These are phyloP conservation scores for Incumbomyces delicatus DNA, from an alignment of 2,329 filamentous ascomycete species.

Conservation along the genomic window DNA sequence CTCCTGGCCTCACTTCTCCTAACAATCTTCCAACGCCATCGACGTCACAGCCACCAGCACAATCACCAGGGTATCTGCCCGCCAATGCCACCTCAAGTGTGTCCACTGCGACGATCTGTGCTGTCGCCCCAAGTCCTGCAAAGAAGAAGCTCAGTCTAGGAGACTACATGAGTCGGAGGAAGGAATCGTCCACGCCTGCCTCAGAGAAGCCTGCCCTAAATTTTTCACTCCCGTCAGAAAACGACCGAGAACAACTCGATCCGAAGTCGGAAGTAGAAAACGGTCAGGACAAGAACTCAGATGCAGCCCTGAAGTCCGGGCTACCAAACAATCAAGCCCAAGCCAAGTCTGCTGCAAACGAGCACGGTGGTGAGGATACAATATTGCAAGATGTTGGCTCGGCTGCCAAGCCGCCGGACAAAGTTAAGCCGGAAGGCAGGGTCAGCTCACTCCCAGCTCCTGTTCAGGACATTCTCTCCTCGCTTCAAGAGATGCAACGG, in stretches of 20 bases:
- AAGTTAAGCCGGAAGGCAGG: not conserved
- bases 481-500: constrained; percentile 3
- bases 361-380: not conserved
- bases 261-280: not conserved
- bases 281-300: not conserved
- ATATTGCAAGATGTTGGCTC: not conserved
- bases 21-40: constrained; percentile 20
- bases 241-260: not conserved
- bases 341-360: not conserved
- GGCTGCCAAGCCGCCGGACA: not conserved
- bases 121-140: constrained; percentile 35
- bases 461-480: constrained; percentile 4
- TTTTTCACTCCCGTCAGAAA: not conserved
- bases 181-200: constrained; percentile 28
- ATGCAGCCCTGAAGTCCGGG: not conserved
- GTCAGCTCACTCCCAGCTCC: not conserved
- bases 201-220: constrained; percentile 27
- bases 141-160: constrained; percentile 44
- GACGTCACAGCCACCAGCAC: constrained; percentile 21
- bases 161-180: constrained; percentile 37
- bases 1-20: no score
- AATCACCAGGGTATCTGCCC: constrained; percentile 17
- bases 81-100: constrained; percentile 18
- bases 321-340: not conserved
- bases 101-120: constrained; percentile 22